Evolutionary conservation across 805 yeast genomes (phyloP), one percentile per base, ranked within the genome.

Genomic region (Teunomyces atbi): DNA sequence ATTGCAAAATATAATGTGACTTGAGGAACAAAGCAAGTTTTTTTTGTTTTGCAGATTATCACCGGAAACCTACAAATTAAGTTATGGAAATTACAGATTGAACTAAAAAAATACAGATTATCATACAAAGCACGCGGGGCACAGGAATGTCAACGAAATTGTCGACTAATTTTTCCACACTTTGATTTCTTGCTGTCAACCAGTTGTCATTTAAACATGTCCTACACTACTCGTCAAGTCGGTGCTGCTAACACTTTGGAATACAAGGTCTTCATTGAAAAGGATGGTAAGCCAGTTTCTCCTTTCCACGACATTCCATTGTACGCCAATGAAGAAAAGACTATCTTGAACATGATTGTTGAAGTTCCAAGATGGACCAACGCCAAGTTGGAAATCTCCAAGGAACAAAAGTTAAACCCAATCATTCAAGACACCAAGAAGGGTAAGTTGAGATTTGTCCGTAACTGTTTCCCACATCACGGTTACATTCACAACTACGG

Each of bases 331-430:
- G 88, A 89, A 68, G 91, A 88, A 65, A 86, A 88, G 76, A 84
- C 91, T 62, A 80, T 91, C 59, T 65, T 66, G 50, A 77, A 79
- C 56, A 85, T 89, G 87, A 78, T 94, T 60, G 97, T 94, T 53
- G 99, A 94, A 74, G 90, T 94, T 56, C 99, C 99, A 66, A 86
- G 98, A 72, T 92, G 97, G 97, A 81, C 96, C 64, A 94, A 94
- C 68, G 98, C 97, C 55, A 94, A 94, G 78, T 78, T 91, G 69
- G 99, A 94, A 73, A 90, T 91, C 71, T 81, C 86, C 68, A 91
- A 90, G 75, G 96, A 87, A 60, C 74, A 74, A 58, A 71, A 80
- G 39, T 78, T 90, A 66, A 94, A 94, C 78, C 99, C 99, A 61
- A 94, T 94, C 60, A 77, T 88, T 52, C 99, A 94, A 77, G 99